A percentile compares a stretch with the other conserved stretches of the same genome.
These are phyloP conservation scores for Oryza nivara DNA, from an alignment of 176 grass and related monocot species.

Conservation along the genomic window DNA sequence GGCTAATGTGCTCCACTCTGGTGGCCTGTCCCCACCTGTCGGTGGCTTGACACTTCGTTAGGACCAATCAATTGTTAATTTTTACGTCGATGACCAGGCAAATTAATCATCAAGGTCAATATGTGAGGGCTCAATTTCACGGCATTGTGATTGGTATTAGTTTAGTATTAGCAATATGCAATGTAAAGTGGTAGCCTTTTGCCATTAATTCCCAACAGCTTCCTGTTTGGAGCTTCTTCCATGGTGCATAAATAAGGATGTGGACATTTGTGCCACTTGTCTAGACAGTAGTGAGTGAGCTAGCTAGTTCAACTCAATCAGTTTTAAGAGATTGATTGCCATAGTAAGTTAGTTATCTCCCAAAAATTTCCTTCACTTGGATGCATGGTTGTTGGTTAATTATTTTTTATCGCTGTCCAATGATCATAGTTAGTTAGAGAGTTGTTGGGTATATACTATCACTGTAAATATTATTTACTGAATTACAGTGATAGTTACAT, in stretches of 20 bases:
- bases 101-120: slow-evolving; percentile 57
- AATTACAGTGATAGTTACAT: slow-evolving; percentile 17
- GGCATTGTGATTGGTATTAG: slow-evolving; percentile 36
- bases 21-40: not conserved
- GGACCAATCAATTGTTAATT: not conserved
- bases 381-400: not conserved
- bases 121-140: slow-evolving; percentile 47
- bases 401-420: slow-evolving; percentile 45
- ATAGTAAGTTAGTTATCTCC: slow-evolving; percentile 18
- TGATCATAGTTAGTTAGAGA: slow-evolving; percentile 51
- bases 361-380: slow-evolving; percentile 38
- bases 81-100: slow-evolving; percentile 23
- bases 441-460: slow-evolving; percentile 39
- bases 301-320: slow-evolving; percentile 32
- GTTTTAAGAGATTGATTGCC: not conserved
- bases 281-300: slow-evolving; percentile 36
- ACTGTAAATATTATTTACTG: slow-evolving; percentile 39
- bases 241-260: slow-evolving; percentile 53
- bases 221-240: slow-evolving; percentile 65
- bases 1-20: not conserved
- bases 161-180: slow-evolving; percentile 28
- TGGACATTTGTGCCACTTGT: slow-evolving; percentile 59
- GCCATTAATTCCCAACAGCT: slow-evolving; percentile 64
- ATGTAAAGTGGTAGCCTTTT: slow-evolving; percentile 56
- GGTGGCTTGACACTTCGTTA: not conserved